Conservation (phyloP, 257 asterid genomes). For the Solanum virginianum region DNA sequence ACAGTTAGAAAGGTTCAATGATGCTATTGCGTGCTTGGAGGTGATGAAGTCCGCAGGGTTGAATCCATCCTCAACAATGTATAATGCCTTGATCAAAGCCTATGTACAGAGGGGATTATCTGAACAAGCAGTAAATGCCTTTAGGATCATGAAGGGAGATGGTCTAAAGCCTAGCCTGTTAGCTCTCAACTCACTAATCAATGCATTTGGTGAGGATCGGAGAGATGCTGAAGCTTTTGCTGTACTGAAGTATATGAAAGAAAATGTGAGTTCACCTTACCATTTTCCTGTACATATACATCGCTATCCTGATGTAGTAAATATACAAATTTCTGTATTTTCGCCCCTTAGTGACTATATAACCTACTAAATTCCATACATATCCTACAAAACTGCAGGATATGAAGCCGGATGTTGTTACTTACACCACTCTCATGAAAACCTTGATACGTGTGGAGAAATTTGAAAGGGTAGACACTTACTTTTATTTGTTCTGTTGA, state of each 20-base stretch:
- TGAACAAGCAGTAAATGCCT: conserved; percentile 85
- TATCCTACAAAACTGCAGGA: conserved; percentile 39
- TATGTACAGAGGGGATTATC: no score
- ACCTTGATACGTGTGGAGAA: conserved; percentile 83
- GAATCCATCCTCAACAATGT: no score
- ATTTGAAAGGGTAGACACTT: conserved; percentile 49
- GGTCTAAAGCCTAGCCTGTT: conserved; percentile 80
- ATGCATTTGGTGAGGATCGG: conserved; percentile 95
- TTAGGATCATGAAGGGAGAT: conserved; percentile 81
- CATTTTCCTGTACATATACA: background rate
- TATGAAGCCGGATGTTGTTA: conserved; percentile 81
- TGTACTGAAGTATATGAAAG: conserved; percentile 88
- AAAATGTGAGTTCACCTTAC: conserved; percentile 43
- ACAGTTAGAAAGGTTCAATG: no score
- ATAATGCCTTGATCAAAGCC: no score
- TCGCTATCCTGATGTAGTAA: background rate
- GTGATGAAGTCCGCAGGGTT: no score
- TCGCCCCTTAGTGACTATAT: background rate
- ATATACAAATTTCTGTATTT: background rate
- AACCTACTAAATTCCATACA: background rate
- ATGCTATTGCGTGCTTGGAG: no score
- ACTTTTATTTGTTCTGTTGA: background rate
- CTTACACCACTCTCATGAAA: conserved; percentile 96
- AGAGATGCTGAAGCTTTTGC: conserved; percentile 86
- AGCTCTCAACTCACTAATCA: conserved; percentile 78